A percentile compares a stretch with the other conserved stretches of the same genome.
Conservation (phyloP, 371 early-diverging fungal species). For the Mucor circinelloides region DNA sequence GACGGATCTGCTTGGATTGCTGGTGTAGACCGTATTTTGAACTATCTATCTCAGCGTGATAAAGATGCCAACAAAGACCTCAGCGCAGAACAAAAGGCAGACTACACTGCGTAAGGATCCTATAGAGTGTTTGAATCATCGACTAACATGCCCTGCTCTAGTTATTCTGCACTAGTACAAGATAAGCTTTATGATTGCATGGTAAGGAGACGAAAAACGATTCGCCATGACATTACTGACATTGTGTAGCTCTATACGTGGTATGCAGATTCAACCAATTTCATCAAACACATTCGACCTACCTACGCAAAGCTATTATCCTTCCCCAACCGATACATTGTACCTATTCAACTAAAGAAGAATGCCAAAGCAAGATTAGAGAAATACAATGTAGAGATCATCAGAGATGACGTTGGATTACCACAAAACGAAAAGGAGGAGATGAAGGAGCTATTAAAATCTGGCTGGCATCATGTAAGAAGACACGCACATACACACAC, state of each 20-base stretch:
- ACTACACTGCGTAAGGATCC: slow-evolving; percentile 45
- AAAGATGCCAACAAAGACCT: slow-evolving; percentile 54
- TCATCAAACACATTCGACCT: slow-evolving; percentile 64
- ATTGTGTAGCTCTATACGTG: slow-evolving; percentile 59
- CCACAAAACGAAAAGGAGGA: slow-evolving; percentile 51
- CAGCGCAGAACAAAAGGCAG: slow-evolving; percentile 52
- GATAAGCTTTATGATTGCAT: slow-evolving; percentile 59
- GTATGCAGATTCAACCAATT: slow-evolving; percentile 75
- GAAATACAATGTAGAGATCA: slow-evolving; percentile 51
- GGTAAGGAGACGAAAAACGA: slow-evolving; percentile 30
- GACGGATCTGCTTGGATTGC: slow-evolving; percentile 63
- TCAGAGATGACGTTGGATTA: slow-evolving; percentile 39
- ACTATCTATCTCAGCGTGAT: slow-evolving; percentile 49
- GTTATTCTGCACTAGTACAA: slow-evolving; percentile 51
- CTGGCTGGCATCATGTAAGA: slow-evolving; percentile 52
- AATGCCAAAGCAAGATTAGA: slow-evolving; percentile 56
- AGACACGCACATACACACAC: not conserved
- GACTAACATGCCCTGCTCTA: slow-evolving; percentile 7
- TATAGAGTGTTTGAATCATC: not conserved
- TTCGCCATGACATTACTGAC: not conserved
- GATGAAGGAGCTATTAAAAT: slow-evolving; percentile 48
- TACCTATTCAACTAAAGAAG: slow-evolving; percentile 64
- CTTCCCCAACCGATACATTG: slow-evolving; percentile 62
- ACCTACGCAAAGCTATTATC: slow-evolving; percentile 63
- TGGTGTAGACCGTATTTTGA: slow-evolving; percentile 57